Base-by-base conservation (phyloP, 139 green algal genomes). In the Dunaliella primolecta region DNA sequence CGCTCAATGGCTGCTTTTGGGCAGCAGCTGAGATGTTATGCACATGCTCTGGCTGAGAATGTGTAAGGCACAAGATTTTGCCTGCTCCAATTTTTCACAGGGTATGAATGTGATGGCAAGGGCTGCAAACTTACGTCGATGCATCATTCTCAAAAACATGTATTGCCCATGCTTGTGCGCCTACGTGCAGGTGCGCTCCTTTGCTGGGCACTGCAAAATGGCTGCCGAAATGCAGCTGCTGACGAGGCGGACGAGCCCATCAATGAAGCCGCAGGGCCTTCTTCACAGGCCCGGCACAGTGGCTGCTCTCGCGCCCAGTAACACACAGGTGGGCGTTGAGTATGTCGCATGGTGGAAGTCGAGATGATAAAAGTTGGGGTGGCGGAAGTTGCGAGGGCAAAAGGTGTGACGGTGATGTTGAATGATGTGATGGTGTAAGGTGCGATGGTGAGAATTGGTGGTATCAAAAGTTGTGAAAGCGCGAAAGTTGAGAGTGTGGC, bases 181-280 rank as follows among this genome's bases (percentile, higher is more conserved):
- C 7, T 15, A 64, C 46, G 15, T 15, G 15, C 46, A 64, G 46
- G 46, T 64, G 15, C 46, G 46, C 86, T 88, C 36, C 78, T 85
- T 23, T 74, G 27, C 46, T 64, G 46, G 46, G 46, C 46, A 15
- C 46, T 64, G 46, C 46, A 15, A 7, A 7, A 25, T 15, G 7
- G 46, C 46, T 64, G 46, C 46, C 46, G 46, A 64, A 15, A 7
- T 64, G 46, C 46, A 64, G 46, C 15, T 64, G n/a, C n/a, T n/a
- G n/a, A n/a, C n/a, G 7, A 64, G 15, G 46, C 46, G 15, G 15
- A 7, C 46, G 46, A 64, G 46, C 46, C 46, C 7, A 15, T 25
- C 46, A 25, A 15, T 15, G 15, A 7, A 64, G 46, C 46, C 15
- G 46, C 46, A 64, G n/a, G n/a, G n/a, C n/a, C n/a, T n/a, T n/a